Percentiles rank a stretch among this genome's conserved stretches.
phyloP scores from a whole-genome alignment of 192 early-diverging fungal species.

The Neocallimastix lanati region DNA sequence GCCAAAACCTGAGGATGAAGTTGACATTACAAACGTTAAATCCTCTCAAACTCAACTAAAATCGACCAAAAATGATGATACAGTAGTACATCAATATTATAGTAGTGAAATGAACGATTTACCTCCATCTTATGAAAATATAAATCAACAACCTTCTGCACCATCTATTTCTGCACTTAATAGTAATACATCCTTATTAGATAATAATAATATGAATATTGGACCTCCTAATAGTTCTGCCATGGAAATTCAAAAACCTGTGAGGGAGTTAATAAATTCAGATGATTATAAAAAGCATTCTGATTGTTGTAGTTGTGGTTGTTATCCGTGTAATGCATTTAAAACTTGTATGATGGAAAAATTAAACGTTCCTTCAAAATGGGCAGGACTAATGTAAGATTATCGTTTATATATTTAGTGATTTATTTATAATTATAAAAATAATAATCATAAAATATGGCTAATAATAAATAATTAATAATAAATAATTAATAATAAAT shows the following conservation, averaged over 20 bases:
- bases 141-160: neutral
- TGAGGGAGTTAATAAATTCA: no score
- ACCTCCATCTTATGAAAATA: neutral
- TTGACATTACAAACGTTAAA: neutral
- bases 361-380: no score
- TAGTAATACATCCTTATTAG: neutral
- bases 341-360: neutral
- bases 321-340: neutral
- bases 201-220: neutral
- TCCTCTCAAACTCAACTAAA: no score
- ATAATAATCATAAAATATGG: no score
- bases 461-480: no score
- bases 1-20: neutral
- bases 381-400: no score
- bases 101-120: neutral
- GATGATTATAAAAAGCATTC: no score
- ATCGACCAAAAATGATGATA: neutral
- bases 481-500: no score
- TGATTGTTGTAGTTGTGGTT: neutral
- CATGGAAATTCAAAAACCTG: no score
- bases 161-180: neutral
- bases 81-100: neutral
- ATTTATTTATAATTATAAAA: no score
- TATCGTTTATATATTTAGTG: no score
- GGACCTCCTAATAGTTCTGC: neutral